Conservation (phyloP, 768 basidiomycete genomes). For the Pleurotus ostreatus region DNA sequence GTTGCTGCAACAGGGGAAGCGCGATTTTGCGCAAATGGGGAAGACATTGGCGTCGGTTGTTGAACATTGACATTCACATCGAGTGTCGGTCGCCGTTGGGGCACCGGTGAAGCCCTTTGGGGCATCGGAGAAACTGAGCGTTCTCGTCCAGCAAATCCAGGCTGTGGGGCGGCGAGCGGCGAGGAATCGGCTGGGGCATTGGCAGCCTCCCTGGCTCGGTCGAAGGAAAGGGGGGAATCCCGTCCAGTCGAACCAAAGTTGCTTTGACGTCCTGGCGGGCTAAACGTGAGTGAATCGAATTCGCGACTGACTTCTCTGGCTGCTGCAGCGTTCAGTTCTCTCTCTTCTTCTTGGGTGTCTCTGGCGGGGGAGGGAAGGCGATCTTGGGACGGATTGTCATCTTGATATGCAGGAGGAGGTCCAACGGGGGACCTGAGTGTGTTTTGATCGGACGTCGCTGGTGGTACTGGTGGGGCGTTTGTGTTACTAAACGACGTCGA, state of each 20-base stretch:
- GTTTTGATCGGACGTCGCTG: too few species aligned
- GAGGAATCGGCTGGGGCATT: conserved; percentile 6
- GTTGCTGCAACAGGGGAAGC: neutral
- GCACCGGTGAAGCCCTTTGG: conserved; percentile 31
- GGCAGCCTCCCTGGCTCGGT: conserved; percentile 7
- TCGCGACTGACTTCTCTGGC: conserved; percentile 67
- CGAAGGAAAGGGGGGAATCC: conserved; percentile 15
- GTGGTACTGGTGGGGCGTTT: neutral
- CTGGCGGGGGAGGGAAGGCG: conserved; percentile 36
- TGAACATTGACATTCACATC: neutral
- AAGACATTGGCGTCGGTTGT: neutral
- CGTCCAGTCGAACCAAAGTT: conserved; percentile 15
- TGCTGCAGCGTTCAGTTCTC: conserved; percentile 58
- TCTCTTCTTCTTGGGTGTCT: conserved; percentile 44
- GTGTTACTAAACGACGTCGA: neutral
- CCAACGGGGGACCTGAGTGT: neutral
- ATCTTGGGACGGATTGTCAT: conserved; percentile 12
- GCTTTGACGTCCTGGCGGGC: conserved; percentile 16
- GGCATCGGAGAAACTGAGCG: conserved; percentile 36
- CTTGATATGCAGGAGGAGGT: neutral
- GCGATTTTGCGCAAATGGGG: neutral
- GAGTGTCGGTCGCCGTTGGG: conserved; percentile 16
- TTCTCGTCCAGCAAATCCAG: conserved; percentile 34
- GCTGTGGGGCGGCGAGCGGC: conserved; percentile 31
- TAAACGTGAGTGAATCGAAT: conserved; percentile 48